Evolutionary conservation across 2,329 filamentous ascomycete genomes (phyloP).

Genomic region (Cladosporium sp.): DNA sequence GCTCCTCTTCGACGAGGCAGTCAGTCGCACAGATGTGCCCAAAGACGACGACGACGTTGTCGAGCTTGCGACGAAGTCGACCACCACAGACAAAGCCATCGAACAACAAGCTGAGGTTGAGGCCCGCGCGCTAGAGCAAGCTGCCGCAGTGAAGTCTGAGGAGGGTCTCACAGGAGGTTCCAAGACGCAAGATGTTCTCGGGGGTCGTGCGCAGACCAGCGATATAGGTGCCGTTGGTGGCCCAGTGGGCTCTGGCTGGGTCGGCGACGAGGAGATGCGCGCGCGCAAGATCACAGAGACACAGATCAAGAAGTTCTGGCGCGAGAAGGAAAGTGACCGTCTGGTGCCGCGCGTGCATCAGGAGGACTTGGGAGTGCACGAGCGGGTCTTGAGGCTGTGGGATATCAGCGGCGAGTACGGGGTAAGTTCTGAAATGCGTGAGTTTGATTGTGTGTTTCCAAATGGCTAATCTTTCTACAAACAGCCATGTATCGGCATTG

Average conservation of each 20-base stretch:
- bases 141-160: not conserved
- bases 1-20: conserved; percentile 36
- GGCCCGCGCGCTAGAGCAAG: not conserved
- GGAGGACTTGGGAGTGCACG: conserved; percentile 65
- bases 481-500: conserved; percentile 84
- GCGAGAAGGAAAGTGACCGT: conserved; percentile 66
- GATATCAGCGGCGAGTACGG: conserved; percentile 91
- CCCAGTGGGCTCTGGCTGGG: conserved; percentile 39
- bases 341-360: conserved; percentile 75
- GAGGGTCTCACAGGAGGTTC: conserved; percentile 28
- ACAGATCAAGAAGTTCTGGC: conserved; percentile 78
- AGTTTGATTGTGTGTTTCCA: not conserved
- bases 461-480: conserved; percentile 20
- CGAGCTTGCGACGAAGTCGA: conserved; percentile 29
- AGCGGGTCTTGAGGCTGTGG: conserved; percentile 89
- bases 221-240: conserved; percentile 48
- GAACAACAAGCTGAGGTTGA: conserved; percentile 40
- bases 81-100: conserved; percentile 42
- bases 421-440: conserved; percentile 56
- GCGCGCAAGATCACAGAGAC: conserved; percentile 67
- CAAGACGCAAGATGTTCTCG: conserved; percentile 34
- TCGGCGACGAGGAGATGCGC: conserved; percentile 48
- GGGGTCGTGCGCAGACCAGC: conserved; percentile 31
- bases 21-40: conserved; percentile 27
- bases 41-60: conserved; percentile 24